Conservation (phyloP, 192 early-diverging fungal genomes). For the Helicostylum pulchrum region DNA sequence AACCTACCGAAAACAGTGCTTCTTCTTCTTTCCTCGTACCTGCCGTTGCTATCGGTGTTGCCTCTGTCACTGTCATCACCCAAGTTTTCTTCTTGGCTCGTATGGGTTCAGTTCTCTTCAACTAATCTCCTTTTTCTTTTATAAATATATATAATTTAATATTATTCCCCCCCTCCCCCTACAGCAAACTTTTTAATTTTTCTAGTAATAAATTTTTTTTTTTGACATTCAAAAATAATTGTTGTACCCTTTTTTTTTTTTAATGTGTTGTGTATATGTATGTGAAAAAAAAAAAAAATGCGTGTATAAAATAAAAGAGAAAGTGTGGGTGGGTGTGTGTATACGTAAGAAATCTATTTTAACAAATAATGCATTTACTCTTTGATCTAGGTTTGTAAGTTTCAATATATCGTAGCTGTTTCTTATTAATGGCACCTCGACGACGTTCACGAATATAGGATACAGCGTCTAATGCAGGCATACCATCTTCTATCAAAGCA, state of each 20-base stretch:
- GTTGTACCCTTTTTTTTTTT: neutral
- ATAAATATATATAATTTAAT: neutral
- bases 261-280: neutral
- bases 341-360: neutral
- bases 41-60: neutral
- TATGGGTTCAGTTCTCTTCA: neutral
- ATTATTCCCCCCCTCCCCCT: neutral
- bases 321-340: neutral
- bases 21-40: too few relatives aligned
- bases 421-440: conserved; percentile 76
- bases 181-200: too few relatives aligned
- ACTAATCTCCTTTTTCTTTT: neutral
- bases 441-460: conserved; percentile 64
- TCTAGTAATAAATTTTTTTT: too few relatives aligned
- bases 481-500: conserved; percentile 78
- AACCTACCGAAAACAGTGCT: neutral
- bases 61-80: neutral
- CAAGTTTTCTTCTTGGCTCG: neutral
- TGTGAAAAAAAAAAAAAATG: neutral
- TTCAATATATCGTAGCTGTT: conserved; percentile 64
- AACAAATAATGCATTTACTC: conserved; percentile 40
- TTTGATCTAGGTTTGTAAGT: conserved; percentile 52
- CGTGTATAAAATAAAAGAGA: neutral
- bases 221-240: neutral
- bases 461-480: conserved; percentile 73